A percentile compares a stretch with the other conserved stretches of the same genome.
Conservation (phyloP, 495 filamentous ascomycete species). For the Penicillium roqueforti region DNA sequence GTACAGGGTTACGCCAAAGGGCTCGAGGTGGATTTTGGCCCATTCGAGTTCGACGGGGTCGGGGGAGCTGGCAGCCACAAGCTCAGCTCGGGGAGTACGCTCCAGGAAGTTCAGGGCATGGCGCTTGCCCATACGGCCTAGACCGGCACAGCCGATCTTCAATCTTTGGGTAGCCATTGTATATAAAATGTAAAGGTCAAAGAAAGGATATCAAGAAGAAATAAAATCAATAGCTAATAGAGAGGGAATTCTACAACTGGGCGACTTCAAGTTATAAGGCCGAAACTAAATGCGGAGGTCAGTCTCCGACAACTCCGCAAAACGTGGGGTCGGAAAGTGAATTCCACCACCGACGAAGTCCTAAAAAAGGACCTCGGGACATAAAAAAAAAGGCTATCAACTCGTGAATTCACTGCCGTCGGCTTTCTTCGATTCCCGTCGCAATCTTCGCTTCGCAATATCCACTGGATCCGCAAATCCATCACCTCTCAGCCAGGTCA, state of each 20-base stretch:
- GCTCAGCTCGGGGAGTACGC: conserved; percentile 47
- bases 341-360: conserved; percentile 15
- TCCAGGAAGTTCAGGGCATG: conserved; percentile 53
- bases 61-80: conserved; percentile 50
- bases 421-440: conserved; percentile 26
- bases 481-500: conserved; percentile 72
- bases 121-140: conserved; percentile 57
- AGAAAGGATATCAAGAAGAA: background rate
- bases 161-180: conserved; percentile 45
- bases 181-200: background rate
- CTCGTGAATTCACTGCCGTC: conserved; percentile 6
- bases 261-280: background rate
- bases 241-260: background rate
- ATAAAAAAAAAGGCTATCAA: background rate
- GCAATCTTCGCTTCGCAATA: conserved; percentile 30
- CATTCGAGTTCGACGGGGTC: conserved; percentile 49
- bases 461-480: conserved; percentile 51
- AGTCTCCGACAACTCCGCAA: conserved; percentile 19
- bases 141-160: conserved; percentile 49
- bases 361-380: background rate
- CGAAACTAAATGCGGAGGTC: background rate
- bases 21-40: conserved; percentile 45
- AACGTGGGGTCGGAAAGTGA: conserved; percentile 24
- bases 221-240: background rate
- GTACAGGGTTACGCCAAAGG: conserved; percentile 45